Base-by-base conservation (phyloP, 148 eudicot genomes). In the Cornus kousa region DNA sequence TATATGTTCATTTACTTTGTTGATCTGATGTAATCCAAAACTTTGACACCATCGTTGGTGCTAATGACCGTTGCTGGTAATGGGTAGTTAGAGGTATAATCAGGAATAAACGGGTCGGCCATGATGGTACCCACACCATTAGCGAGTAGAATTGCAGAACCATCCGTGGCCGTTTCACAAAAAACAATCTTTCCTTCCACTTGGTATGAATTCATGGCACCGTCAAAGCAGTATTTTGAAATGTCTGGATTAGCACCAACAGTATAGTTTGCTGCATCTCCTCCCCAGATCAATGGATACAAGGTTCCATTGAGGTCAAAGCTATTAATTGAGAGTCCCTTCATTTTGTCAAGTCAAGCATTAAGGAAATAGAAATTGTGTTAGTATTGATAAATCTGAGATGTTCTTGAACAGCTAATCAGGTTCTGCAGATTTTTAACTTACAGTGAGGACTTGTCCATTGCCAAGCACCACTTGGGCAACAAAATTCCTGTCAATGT, bases 401-500 rank as follows among this genome's bases (percentile, higher is more conserved):
- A 19, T 0, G 9, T 6, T 62, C 2, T 5, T 62, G 20, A 17
- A 62, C 1, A 5, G 66, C 2, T 62, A 62, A 62, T 62, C 9
- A 17, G 23, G 66, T 17, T 13, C 9, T 62, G 22, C 7, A 7
- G 23, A n/a, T 62, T 62, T 43, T n/a, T 62, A n/a, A 50, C 74
- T 46, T 48, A 72, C 60, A 10, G 60, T 46, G 53, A 72, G 13
- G 24, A 50, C 35, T 50, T 72, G 62, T 46, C 74, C 74, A 48
- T 72, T 72, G 60, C 74, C 74, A 3, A 72, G 60, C 23, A 72
- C 37, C 37, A 72, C 57, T 19, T 28, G 12, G 35, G 74, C 33
- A 48, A 50, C 22, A 48, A 72, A 72, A 13, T 72, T 72, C 74
- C 74, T 72, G 20, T 72, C 74, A 24, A 72, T 72, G n/a, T 35